Evolutionary conservation across 371 early-diverging fungal genomes (phyloP).

Genomic region (Actinomucor elegans): DNA sequence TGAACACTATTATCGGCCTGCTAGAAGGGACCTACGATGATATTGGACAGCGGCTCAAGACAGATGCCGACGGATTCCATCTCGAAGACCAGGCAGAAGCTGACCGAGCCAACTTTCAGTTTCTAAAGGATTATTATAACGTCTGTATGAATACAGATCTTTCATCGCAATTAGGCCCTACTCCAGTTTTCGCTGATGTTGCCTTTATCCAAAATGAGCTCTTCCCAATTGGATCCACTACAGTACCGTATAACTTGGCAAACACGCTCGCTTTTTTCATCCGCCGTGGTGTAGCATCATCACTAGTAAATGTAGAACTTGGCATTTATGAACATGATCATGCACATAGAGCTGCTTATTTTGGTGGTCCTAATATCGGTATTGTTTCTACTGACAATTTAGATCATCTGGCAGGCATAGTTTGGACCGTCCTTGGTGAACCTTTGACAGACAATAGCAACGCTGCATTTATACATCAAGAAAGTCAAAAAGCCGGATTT

Average conservation of each 20-base stretch:
- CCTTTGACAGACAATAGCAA: too few relatives aligned
- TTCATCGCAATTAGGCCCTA: conserved; percentile 43
- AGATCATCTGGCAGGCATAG: too few relatives aligned
- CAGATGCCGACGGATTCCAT: conserved; percentile 7
- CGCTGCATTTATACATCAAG: too few relatives aligned
- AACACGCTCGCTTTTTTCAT: conserved; percentile 3
- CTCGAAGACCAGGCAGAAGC: conserved; percentile 7
- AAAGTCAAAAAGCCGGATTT: too few relatives aligned
- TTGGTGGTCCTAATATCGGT: conserved; percentile 40
- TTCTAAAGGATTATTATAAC: conserved; percentile 48
- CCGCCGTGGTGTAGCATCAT: conserved; percentile 36
- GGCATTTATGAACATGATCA: conserved; percentile 25
- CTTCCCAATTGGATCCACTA: conserved; percentile 2
- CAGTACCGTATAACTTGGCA: not conserved
- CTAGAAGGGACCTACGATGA: conserved; percentile 20
- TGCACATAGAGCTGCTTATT: too few relatives aligned
- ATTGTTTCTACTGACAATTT: too few relatives aligned
- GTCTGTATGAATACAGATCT: conserved; percentile 51
- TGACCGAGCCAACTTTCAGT: conserved; percentile 43
- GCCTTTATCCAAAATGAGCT: conserved; percentile 12
- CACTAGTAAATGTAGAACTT: conserved; percentile 49
- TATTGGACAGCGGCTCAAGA: conserved; percentile 18
- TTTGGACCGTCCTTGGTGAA: too few relatives aligned
- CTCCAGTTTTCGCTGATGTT: conserved; percentile 44
- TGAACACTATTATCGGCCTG: too few relatives aligned